A percentile compares a stretch with the other conserved stretches of the same genome.
Conservation (phyloP, 2,329 filamentous ascomycete genomes). For the Pestalotiopsis sp. region DNA sequence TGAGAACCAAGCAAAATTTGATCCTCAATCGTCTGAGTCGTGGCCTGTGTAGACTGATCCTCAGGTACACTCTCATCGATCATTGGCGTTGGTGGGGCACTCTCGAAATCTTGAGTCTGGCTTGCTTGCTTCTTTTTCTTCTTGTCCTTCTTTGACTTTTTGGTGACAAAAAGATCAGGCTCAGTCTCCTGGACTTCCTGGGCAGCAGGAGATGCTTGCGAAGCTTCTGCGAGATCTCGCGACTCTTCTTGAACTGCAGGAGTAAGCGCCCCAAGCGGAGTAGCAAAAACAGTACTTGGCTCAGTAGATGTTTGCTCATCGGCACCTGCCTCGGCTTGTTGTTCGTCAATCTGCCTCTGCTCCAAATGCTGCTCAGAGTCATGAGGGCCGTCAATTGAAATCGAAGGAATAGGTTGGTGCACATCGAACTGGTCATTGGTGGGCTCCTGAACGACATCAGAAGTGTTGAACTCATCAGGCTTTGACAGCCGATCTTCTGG, state of each 20-base stretch:
- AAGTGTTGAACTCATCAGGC: background rate
- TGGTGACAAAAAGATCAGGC: slow-evolving; percentile 21
- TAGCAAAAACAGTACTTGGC: background rate
- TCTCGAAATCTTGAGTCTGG: background rate
- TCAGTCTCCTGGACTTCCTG: slow-evolving; percentile 11
- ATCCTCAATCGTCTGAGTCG: slow-evolving; percentile 25
- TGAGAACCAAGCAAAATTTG: background rate
- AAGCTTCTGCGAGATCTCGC: background rate
- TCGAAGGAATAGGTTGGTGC: background rate
- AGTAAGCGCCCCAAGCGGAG: background rate
- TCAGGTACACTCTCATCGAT: background rate
- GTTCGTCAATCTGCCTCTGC: background rate
- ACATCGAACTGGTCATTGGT: background rate
- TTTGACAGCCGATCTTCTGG: background rate
- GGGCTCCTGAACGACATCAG: background rate
- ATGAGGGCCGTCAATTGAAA: background rate
- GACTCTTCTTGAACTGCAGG: background rate
- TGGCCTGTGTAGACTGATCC: background rate
- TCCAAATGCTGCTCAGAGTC: background rate
- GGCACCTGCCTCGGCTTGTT: background rate
- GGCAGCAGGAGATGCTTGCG: background rate
- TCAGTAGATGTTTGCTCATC: background rate
- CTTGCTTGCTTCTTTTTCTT: background rate
- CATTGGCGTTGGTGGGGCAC: background rate
- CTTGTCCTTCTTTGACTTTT: slow-evolving; percentile 23